Conservation (phyloP, 2,329 filamentous ascomycete genomes). For the Trichoderma lentiforme region DNA sequence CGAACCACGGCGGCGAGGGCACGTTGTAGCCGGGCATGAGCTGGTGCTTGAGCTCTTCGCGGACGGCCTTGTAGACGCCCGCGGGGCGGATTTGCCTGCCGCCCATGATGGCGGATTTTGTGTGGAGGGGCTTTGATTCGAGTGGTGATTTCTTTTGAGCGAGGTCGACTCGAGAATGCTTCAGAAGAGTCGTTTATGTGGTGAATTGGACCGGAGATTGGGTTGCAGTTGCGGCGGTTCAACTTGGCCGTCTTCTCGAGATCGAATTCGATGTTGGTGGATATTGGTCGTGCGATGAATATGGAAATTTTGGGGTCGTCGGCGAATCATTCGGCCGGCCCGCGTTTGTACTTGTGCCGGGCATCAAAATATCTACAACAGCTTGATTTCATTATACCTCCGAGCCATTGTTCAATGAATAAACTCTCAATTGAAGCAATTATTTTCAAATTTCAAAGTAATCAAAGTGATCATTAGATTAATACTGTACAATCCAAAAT, state of each 20-base stretch:
- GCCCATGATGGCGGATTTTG: constrained; percentile 32
- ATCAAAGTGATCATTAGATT: fast-evolving
- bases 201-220: not conserved
- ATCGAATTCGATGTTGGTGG: not conserved
- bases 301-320: constrained; percentile 17
- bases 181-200: not conserved
- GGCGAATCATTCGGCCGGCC: constrained; percentile 18
- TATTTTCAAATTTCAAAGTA: fast-evolving
- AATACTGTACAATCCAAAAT: fast-evolving
- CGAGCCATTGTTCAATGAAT: not conserved
- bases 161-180: not conserved
- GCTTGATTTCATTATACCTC: not conserved
- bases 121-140: not conserved
- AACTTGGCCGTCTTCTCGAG: not conserved
- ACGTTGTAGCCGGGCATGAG: constrained; percentile 34
- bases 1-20: constrained; percentile 47
- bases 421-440: not conserved
- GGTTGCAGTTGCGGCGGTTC: not conserved
- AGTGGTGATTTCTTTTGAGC: not conserved
- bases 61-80: constrained; percentile 46
- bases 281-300: not conserved
- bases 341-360: not conserved
- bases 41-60: constrained; percentile 42
- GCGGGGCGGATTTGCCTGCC: constrained; percentile 46
- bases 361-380: not conserved